Percentiles rank a stretch among this genome's conserved stretches.
phyloP scores from a whole-genome alignment of 805 yeast species.

The Schwanniomyces vanrijiae region DNA sequence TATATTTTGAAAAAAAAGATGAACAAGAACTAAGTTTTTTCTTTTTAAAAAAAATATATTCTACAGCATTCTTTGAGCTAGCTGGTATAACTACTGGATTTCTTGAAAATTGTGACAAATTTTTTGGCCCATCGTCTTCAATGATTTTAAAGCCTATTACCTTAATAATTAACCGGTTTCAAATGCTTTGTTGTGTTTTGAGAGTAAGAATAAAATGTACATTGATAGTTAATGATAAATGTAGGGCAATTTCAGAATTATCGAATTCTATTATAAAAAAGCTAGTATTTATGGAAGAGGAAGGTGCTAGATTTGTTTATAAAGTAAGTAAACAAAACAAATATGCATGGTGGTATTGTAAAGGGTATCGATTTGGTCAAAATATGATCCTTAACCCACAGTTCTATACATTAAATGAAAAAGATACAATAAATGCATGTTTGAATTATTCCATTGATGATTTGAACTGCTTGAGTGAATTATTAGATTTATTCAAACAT shows the following conservation, averaged over 20 bases:
- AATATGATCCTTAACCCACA: not conserved
- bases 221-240: not conserved
- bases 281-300: not conserved
- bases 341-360: conserved; percentile 3
- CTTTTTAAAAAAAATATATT: conserved; percentile 28
- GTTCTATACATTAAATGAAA: not conserved
- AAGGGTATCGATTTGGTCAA: not conserved
- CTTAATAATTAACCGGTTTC: not conserved
- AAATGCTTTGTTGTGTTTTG: not conserved
- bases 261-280: not conserved
- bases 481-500: not conserved
- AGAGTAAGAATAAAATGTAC: conserved; percentile 1
- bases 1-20: conserved; percentile 5
- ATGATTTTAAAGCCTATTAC: conserved; percentile 1
- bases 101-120: not conserved
- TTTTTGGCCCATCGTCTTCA: conserved; percentile 4
- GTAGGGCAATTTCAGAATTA: not conserved
- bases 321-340: not conserved
- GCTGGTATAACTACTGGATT: conserved; percentile 3
- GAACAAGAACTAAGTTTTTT: conserved; percentile 30
- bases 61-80: not conserved
- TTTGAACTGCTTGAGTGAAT: not conserved
- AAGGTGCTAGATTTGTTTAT: not conserved
- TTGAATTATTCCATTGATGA: not conserved
- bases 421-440: not conserved